phyloP scores from a whole-genome alignment of 2,329 filamentous ascomycete genomes.

The Penicillium brevicompactum region DNA sequence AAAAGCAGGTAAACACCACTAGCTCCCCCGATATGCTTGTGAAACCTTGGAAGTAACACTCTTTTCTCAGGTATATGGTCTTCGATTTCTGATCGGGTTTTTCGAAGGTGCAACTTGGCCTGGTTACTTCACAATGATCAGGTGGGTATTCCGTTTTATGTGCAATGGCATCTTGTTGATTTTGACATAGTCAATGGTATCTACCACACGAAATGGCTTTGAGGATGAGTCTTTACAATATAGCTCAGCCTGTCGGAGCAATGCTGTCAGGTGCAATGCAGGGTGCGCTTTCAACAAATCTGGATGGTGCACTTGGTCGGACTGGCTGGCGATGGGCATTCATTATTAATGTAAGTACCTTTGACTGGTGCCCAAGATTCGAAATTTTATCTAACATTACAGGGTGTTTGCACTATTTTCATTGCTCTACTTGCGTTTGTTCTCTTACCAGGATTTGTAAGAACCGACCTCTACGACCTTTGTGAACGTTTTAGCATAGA shows the following conservation, averaged over 20 bases:
- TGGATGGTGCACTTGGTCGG: slow-evolving; percentile 5
- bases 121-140: neutral
- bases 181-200: neutral
- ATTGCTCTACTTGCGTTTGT: neutral
- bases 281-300: slow-evolving; percentile 10
- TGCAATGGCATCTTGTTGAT: neutral
- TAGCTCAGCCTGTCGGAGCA: slow-evolving; percentile 5
- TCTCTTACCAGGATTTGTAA: neutral
- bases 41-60: neutral
- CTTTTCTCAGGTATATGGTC: neutral
- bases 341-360: slow-evolving; percentile 3
- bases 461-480: neutral
- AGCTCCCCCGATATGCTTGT: neutral
- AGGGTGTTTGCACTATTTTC: neutral
- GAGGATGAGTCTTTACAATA: neutral
- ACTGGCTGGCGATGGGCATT: slow-evolving; percentile 12
- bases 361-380: neutral
- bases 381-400: neutral
- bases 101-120: neutral
- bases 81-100: neutral
- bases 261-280: slow-evolving; percentile 10
- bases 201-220: neutral
- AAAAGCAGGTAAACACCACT: neutral
- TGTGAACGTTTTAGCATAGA: neutral
- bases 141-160: neutral